Percentiles rank a stretch among this genome's conserved stretches.
These are phyloP conservation scores for Kodamaea sagamina DNA, from an alignment of 805 yeast genomes.

Conservation along the genomic window DNA sequence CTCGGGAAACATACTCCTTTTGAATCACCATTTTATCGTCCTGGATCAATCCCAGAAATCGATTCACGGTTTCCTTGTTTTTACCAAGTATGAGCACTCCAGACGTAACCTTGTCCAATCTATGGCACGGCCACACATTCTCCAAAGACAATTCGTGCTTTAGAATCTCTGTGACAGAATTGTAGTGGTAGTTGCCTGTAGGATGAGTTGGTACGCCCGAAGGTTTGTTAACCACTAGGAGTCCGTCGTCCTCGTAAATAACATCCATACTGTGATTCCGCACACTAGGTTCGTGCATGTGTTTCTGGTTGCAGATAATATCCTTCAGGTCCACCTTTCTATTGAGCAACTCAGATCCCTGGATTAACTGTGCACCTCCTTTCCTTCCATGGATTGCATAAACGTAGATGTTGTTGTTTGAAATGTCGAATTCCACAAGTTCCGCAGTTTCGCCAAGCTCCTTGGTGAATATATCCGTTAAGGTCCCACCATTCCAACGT, in stretches of 20 bases:
- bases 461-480: conserved; percentile 29
- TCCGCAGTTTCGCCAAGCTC: conserved; percentile 38
- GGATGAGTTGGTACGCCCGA: conserved; percentile 59
- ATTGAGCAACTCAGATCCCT: conserved; percentile 22
- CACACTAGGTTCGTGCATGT: conserved; percentile 50
- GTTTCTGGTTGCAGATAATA: conserved; percentile 28
- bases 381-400: conserved; percentile 23
- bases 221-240: conserved; percentile 52
- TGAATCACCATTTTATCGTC: conserved; percentile 26
- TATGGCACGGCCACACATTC: conserved; percentile 46
- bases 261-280: conserved; percentile 22
- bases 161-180: conserved; percentile 46
- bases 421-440: conserved; percentile 28
- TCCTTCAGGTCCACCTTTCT: conserved; percentile 19
- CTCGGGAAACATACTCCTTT: conserved; percentile 51
- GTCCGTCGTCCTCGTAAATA: conserved; percentile 37
- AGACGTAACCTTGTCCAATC: conserved; percentile 54
- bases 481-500: conserved; percentile 39
- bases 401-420: conserved; percentile 28
- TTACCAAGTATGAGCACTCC: conserved; percentile 51
- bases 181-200: conserved; percentile 43
- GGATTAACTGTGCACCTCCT: conserved; percentile 17
- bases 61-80: conserved; percentile 31
- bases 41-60: conserved; percentile 34
- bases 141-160: conserved; percentile 27